Evolutionary conservation across 768 basidiomycete species (phyloP).

Genomic region (Suillus decipiens): DNA sequence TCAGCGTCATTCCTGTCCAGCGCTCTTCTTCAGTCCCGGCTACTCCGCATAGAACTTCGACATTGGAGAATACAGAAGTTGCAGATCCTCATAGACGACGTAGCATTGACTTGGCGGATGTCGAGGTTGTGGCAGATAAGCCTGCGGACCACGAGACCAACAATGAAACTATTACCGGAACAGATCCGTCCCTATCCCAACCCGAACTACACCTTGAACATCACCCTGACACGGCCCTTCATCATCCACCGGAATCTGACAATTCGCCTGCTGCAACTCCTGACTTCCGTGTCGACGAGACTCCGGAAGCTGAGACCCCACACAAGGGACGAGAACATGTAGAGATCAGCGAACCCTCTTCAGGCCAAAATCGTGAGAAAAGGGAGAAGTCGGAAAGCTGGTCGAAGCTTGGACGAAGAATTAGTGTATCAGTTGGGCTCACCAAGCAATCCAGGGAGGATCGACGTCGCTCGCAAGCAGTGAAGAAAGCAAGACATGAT

Average conservation of each 20-base stretch:
- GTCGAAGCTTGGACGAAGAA: conserved; percentile 64
- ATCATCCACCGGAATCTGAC: neutral
- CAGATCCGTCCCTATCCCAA: conserved; percentile 35
- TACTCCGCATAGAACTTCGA: conserved; percentile 32
- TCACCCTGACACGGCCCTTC: conserved; percentile 8
- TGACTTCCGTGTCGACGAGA: conserved; percentile 15
- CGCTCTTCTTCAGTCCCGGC: conserved; percentile 65
- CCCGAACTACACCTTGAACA: neutral
- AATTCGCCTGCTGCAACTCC: conserved; percentile 15
- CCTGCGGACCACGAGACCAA: neutral
- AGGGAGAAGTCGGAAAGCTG: conserved; percentile 50
- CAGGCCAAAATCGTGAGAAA: conserved; percentile 37
- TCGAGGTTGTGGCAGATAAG: conserved; percentile 28
- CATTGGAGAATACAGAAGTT: conserved; percentile 33
- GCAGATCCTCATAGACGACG: conserved; percentile 31
- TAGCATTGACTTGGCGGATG: conserved; percentile 34
- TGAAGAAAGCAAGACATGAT: conserved; percentile 38
- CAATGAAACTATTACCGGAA: neutral
- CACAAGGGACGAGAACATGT: conserved; percentile 9
- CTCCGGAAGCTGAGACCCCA: neutral
- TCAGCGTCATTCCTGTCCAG: conserved; percentile 35
- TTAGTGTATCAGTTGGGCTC: conserved; percentile 60
- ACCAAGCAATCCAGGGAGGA: conserved; percentile 31
- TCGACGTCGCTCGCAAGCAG: conserved; percentile 31
- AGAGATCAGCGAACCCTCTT: conserved; percentile 28